A percentile compares a stretch with the other conserved stretches of the same genome.
phyloP scores from a whole-genome alignment of 192 early-diverging fungal genomes.

The Backusella circina region DNA sequence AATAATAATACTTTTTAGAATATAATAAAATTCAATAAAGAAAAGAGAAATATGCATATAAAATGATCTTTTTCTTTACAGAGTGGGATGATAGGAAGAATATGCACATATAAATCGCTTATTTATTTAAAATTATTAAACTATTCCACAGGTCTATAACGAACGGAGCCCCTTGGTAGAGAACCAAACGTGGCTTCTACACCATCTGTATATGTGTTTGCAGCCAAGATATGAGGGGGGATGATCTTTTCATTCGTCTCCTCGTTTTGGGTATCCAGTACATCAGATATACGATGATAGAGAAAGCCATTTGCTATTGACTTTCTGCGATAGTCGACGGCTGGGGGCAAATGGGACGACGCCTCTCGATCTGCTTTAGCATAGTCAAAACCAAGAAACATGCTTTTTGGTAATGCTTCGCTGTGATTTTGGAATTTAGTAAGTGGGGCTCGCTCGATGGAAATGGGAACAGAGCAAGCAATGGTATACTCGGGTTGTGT shows the following conservation, averaged over 20 bases:
- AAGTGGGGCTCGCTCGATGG: background rate
- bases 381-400: slow-evolving; percentile 6
- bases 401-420: background rate
- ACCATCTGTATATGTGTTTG: slow-evolving; percentile 9
- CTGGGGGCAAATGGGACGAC: background rate
- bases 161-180: background rate
- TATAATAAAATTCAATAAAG: background rate
- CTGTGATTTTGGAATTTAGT: background rate
- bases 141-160: slow-evolving; percentile 1
- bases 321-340: background rate
- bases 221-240: slow-evolving; percentile 8
- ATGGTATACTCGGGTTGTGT: background rate
- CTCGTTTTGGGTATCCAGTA: background rate
- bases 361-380: background rate
- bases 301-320: background rate
- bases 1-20: background rate
- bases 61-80: too few species aligned
- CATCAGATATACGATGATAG: background rate
- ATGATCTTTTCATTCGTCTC: background rate
- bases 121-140: background rate
- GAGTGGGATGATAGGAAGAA: background rate
- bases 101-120: background rate
- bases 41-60: background rate
- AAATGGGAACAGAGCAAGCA: background rate
- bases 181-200: slow-evolving; percentile 11